Conservation (phyloP, 1,284 basidiomycete species). For the Anthracocystis walkeri region DNA sequence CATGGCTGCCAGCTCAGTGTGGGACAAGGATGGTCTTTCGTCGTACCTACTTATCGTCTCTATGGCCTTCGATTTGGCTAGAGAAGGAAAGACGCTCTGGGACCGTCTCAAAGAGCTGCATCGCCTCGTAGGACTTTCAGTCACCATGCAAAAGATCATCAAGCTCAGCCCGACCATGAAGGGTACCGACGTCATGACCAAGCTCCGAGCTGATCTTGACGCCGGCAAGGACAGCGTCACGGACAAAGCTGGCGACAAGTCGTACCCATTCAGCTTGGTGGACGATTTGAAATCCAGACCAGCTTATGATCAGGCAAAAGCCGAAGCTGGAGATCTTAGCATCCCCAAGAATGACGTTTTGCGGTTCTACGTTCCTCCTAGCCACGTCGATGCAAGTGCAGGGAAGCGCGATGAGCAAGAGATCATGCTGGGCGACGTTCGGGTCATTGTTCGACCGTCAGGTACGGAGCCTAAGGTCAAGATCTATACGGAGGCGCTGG, state of each 20-base stretch:
- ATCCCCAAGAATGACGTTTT: slow-evolving; percentile 63
- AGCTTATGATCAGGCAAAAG: slow-evolving; percentile 38
- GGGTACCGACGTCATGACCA: slow-evolving; percentile 58
- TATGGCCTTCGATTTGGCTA: slow-evolving; percentile 51
- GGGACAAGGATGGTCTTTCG: slow-evolving; percentile 65
- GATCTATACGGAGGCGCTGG: slow-evolving; percentile 60
- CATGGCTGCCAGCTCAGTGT: slow-evolving; percentile 57
- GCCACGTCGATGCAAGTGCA: slow-evolving; percentile 20
- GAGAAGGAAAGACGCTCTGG: slow-evolving; percentile 56
- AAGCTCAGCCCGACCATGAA: slow-evolving; percentile 52
- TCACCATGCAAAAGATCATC: slow-evolving; percentile 62
- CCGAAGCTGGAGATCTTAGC: slow-evolving; percentile 45
- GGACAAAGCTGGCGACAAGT: slow-evolving; percentile 7
- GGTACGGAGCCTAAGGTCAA: slow-evolving; percentile 65
- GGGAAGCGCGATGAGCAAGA: slow-evolving; percentile 34
- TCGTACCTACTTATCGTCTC: slow-evolving; percentile 56
- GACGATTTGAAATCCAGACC: slow-evolving; percentile 50
- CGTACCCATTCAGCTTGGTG: slow-evolving; percentile 46
- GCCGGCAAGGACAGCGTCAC: slow-evolving; percentile 30
- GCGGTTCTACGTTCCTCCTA: slow-evolving; percentile 56
- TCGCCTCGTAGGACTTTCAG: slow-evolving; percentile 47
- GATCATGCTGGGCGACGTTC: slow-evolving; percentile 54
- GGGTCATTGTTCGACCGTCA: slow-evolving; percentile 61
- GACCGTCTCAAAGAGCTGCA: slow-evolving; percentile 61
- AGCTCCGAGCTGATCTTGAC: slow-evolving; percentile 47